A percentile compares a stretch with the other conserved stretches of the same genome.
phyloP scores from a whole-genome alignment of 768 basidiomycete genomes.

The Pleurotus pulmonarius region DNA sequence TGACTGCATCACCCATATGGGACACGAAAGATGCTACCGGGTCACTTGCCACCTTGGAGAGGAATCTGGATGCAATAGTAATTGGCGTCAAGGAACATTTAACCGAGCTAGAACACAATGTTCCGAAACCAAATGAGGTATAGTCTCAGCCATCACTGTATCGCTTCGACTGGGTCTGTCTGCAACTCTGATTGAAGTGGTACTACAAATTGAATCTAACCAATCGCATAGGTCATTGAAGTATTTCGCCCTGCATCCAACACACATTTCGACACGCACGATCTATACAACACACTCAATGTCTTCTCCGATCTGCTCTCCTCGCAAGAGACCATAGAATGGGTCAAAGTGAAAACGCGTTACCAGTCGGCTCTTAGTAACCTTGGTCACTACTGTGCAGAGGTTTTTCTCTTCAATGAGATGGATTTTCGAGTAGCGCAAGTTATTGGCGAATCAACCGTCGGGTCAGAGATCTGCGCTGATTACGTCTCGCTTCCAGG shows the following conservation, averaged over 20 bases:
- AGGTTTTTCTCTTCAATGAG: conserved; percentile 64
- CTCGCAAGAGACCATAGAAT: conserved; percentile 52
- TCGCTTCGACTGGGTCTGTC: neutral
- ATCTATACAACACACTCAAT: conserved; percentile 34
- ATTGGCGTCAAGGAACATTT: conserved; percentile 70
- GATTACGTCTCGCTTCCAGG: conserved; percentile 11
- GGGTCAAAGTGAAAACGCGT: conserved; percentile 57
- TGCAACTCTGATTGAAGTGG: neutral
- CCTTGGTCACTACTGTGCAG: conserved; percentile 73
- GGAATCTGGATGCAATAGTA: conserved; percentile 69
- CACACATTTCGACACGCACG: conserved; percentile 50
- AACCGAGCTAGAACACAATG: conserved; percentile 58
- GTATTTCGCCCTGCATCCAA: conserved; percentile 51
- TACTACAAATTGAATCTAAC: conserved; percentile 5
- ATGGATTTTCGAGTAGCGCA: conserved; percentile 46
- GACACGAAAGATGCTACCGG: conserved; percentile 64
- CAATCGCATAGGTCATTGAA: conserved; percentile 44
- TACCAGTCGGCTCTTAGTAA: conserved; percentile 58
- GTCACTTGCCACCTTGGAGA: conserved; percentile 62
- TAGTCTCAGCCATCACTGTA: conserved; percentile 11
- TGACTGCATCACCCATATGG: conserved; percentile 91
- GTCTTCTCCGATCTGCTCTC: conserved; percentile 38
- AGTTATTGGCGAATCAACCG: conserved; percentile 23
- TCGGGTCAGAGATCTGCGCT: conserved; percentile 8
- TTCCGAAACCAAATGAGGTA: conserved; percentile 68